Evolutionary conservation across 495 filamentous ascomycete species (phyloP), one percentile per base, ranked within the genome.

Genomic region (Penicillium malachiteum): DNA sequence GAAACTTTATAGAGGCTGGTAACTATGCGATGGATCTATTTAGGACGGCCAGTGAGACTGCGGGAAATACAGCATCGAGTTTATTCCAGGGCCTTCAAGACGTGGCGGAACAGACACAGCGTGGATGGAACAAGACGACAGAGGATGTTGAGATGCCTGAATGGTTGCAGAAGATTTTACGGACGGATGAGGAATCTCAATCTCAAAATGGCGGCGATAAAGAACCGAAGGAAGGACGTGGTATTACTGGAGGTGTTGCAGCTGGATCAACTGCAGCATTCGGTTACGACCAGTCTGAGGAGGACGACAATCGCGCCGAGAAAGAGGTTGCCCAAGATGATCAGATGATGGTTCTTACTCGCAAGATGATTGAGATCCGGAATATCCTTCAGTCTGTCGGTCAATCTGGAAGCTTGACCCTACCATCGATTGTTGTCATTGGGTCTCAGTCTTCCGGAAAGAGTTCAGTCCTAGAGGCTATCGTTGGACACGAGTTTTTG

Each of bases 341-440:
- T 64, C 94, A 99, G 71, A 99, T 99, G 93, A 99, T 99, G 94
- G 77, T 96, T 59, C 78, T 99, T 69, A 99, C 94, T 0, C 92
- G 92, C 74, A 96, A 96, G 72, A 99, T 99, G 94, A 99, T 99
- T 65, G 93, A 99, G 70, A 97, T 99, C 49, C 78, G 95, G 57
- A 91, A 87, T 58, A 91, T 99, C 39, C 77, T 99, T 7, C 87
- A 93, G 64, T 84, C 86, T 16, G 88, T 99, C 44, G 94, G 94
- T 40, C 92, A 99, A 74, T 92, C 92, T 6, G 88, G 85, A 56
- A 82, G 88, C 11, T 77, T 99, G 38, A 92, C 87, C 5, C 73
- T 97, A 38, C 94, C 94, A 0, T 96, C 94, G 2, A 99, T 99
- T 55, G 94, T 99, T 7, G 94, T 99, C 17, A 97, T 99, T 62